Evolutionary conservation across 2,329 filamentous ascomycete genomes (phyloP), one percentile per base, ranked within the genome.

Genomic region (Fusarium aywerte): DNA sequence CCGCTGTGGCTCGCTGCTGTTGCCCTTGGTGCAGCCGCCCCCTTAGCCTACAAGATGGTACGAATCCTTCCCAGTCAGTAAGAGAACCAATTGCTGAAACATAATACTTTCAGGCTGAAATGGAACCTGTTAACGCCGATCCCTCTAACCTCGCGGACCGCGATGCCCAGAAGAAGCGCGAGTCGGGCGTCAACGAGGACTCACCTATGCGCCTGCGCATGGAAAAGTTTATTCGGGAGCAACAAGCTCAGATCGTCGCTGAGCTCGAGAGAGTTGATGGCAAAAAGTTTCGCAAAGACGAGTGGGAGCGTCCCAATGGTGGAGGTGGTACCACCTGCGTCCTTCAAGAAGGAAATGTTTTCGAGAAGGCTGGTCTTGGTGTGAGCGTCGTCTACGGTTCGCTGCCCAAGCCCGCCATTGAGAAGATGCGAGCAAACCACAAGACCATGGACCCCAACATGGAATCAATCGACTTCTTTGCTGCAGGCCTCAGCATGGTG

Each of bases 161-260:
- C 73, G 96, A 98, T 78, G 89, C 87, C 67, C 85, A 93, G 65
- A 86, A 88, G 70, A 97, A 96, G 80, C 89, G 91, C 65, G 91
- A 96, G 77, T 67, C 72, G 32, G 69, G 71, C 20, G 85, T 98
- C 48, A 90, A 85, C 45, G 85, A 89, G 58, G 84, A 89, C 72
- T 97, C 95, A 15, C 94, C 96, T 3, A 98, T 99, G 95, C 93
- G 96, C 55, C 85, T 99, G 58, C 92, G 95, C 67, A 98, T 99
- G 96, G 96, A 99, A 80, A 89, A 92, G 74, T 92, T 98, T 77
- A 96, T 98, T 79, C 96, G 96, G 78, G 88, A 93, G 72, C 92
- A 98, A 74, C 96, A 99, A 76, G 87, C 92, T 73, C 87, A 90
- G 65, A 99, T 99, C 60, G 91, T 98, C 27, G 83, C 87, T 56